These are phyloP conservation scores for Gossypium sturtianum DNA, from an alignment of 345 rosid species.

Conservation along the genomic window DNA sequence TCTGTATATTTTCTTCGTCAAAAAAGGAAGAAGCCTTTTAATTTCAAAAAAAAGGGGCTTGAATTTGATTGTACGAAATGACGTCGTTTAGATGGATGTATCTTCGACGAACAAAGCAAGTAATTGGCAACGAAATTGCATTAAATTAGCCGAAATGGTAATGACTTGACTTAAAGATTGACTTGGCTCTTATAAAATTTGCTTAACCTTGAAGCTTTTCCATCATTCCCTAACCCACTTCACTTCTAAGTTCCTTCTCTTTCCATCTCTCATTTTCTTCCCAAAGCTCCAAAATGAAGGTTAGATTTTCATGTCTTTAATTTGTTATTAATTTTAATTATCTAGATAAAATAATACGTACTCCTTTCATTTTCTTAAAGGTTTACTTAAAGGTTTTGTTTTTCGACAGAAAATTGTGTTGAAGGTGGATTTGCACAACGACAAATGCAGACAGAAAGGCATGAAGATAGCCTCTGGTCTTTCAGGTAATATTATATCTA, in stretches of 20 bases:
- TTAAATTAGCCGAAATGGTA: too few species aligned
- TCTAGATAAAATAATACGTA: too few species aligned
- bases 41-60: not conserved
- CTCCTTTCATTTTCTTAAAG: not conserved
- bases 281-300: conserved; percentile 7
- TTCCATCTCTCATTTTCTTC: not conserved
- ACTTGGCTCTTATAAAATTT: not conserved
- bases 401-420: conserved; percentile 51
- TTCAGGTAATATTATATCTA: conserved; percentile 27
- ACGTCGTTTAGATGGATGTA: not conserved
- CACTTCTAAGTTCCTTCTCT: too few species aligned
- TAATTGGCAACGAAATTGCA: too few species aligned
- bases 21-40: not conserved
- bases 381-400: not conserved
- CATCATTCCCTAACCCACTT: too few species aligned
- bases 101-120: not conserved
- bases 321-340: not conserved
- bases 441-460: conserved; percentile 44
- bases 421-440: conserved; percentile 34
- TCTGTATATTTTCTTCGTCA: too few species aligned
- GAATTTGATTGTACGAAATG: not conserved
- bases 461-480: conserved; percentile 42
- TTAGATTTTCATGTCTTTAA: not conserved
- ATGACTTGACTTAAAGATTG: not conserved
- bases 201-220: too few species aligned